These are phyloP conservation scores for Podospora australis DNA, from an alignment of 495 filamentous ascomycete genomes.

Conservation along the genomic window DNA sequence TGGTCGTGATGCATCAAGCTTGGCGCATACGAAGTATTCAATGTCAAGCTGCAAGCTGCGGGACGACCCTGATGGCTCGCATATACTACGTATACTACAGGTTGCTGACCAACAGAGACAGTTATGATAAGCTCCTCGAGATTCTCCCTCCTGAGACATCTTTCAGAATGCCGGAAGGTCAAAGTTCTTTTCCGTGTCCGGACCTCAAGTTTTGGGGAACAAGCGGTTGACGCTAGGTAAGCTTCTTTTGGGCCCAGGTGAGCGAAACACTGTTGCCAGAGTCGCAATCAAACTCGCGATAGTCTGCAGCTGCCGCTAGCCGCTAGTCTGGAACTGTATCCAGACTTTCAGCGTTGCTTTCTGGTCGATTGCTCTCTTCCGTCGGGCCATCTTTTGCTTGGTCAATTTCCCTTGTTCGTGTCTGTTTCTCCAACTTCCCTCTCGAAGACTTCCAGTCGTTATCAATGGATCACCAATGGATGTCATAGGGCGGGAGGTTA, in stretches of 20 bases:
- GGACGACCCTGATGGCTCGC: not conserved
- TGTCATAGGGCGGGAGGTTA: too few relatives aligned
- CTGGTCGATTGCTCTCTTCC: not conserved
- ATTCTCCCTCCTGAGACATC: too few relatives aligned
- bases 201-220: not conserved
- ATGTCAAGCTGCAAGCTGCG: not conserved
- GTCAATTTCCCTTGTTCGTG: not conserved
- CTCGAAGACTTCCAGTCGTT: too few relatives aligned
- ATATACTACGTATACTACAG: too few relatives aligned
- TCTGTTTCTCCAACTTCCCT: not conserved
- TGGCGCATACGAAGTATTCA: not conserved
- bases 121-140: too few relatives aligned
- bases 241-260: too few relatives aligned
- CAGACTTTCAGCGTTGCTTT: not conserved
- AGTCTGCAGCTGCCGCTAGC: not conserved
- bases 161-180: not conserved
- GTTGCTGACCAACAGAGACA: too few relatives aligned
- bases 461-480: too few relatives aligned
- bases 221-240: too few relatives aligned
- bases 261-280: too few relatives aligned
- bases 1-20: not conserved
- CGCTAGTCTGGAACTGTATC: not conserved
- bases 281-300: not conserved
- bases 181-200: not conserved
- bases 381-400: not conserved